Evolutionary conservation across 2,329 filamentous ascomycete species (phyloP), one percentile per base, ranked within the genome.

Genomic region (Ceratocystis lukuohia): DNA sequence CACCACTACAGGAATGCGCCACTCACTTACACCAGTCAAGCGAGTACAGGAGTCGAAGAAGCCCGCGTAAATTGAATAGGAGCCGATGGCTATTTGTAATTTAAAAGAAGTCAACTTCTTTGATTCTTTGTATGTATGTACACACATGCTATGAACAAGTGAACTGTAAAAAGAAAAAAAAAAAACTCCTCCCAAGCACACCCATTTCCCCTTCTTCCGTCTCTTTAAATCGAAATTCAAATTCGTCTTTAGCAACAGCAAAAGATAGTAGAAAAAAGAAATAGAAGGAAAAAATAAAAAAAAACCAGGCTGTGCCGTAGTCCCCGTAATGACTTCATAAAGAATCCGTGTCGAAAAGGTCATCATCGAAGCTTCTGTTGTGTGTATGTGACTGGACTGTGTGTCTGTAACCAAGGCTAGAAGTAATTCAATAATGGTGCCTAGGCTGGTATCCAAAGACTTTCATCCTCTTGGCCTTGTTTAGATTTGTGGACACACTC

Each of bases 131-230:
- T 41, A 41, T 41, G 56, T 59, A 37, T 37, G 56, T 59, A 59
- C 56, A 59, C 56, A 59, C 28, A 59, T 59, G 56, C 37, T 59
- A 59, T 59, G 56, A n/a, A 33, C 56, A 59, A 59, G 56, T 59
- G 56, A 59, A 59, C 56, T 28, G 48, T 12, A 22, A 22, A 48
- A 12, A 48, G 5, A 25, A 57, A 46, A 46, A 46, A 15, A 59
- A 37, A 37, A 59, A n/a, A 33, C 3, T 20, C 56, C 37, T 41
- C 61, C 61, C 28, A 6, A 22, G n/a, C 61, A 44, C 7, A n/a
- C 37, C 10, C 3, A 17, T 22, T 61, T 17, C 17, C 37, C 10
- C 37, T 41, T 41, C 37, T 41, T 15, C 37, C 10, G 37, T 15
- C 10, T 41, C 37, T 41, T 41, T 12, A 41, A 41, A 41, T 41